phyloP scores from a whole-genome alignment of 2,329 filamentous ascomycete species.

The Penicillium oxalicum region DNA sequence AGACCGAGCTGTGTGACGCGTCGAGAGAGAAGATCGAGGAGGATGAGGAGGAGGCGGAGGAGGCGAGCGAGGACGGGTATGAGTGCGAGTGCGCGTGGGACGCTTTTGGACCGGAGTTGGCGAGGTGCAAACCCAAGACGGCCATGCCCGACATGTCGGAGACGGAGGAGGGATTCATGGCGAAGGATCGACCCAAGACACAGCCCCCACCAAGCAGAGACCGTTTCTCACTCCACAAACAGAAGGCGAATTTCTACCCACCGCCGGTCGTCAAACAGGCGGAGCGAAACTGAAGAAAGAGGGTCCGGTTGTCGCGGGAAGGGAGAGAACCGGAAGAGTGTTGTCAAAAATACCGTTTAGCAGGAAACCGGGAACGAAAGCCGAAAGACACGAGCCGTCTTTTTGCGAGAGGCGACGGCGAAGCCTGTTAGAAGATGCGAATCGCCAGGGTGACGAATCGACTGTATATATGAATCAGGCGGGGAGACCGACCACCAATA shows the following conservation, averaged over 20 bases:
- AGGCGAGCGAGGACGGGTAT: conserved; percentile 66
- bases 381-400: conserved; percentile 25
- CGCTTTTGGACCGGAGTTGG: conserved; percentile 36
- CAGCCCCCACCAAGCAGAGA: not conserved
- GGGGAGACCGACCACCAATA: conserved; percentile 6
- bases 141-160: conserved; percentile 41
- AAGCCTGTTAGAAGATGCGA: conserved; percentile 17
- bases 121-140: conserved; percentile 38
- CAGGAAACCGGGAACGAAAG: conserved; percentile 25
- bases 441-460: conserved; percentile 17
- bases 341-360: conserved; percentile 23
- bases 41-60: conserved; percentile 69
- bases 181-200: not conserved
- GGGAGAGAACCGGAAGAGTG: conserved; percentile 6
- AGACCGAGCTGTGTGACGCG: conserved; percentile 62
- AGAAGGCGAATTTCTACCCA: too few species aligned
- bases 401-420: conserved; percentile 22
- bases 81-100: conserved; percentile 40
- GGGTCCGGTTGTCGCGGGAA: conserved; percentile 14
- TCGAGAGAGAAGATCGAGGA: conserved; percentile 73
- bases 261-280: not conserved
- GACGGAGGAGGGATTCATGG: conserved; percentile 24
- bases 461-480: conserved; percentile 1
- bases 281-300: conserved; percentile 8
- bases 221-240: not conserved